Conservation (phyloP, 257 asterid species). For the Nemophila menziesii region DNA sequence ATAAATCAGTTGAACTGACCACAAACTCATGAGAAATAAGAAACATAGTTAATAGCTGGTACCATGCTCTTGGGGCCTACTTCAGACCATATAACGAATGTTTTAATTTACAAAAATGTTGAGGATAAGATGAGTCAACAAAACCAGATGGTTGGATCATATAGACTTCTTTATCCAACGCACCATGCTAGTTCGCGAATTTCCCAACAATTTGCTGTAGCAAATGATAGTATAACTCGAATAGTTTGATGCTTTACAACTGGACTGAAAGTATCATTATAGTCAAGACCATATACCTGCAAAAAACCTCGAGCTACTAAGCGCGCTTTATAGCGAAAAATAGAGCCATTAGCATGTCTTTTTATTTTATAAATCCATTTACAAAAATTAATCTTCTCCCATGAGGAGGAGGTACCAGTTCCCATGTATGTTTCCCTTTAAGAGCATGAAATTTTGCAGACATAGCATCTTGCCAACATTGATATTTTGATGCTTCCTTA, state of each 20-base stretch:
- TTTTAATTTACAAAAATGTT: no score
- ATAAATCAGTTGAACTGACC: background rate
- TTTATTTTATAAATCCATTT: background rate
- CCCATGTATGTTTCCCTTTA: no score
- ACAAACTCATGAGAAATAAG: background rate
- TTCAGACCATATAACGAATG: background rate
- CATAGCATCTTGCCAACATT: background rate
- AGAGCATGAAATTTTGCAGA: background rate
- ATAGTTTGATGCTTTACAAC: background rate
- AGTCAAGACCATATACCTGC: background rate
- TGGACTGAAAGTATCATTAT: background rate
- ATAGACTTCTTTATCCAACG: no score
- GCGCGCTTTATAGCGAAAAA: background rate
- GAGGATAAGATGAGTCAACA: no score
- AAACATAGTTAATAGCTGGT: background rate
- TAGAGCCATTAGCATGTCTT: background rate
- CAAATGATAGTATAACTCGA: no score
- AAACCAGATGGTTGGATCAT: no score
- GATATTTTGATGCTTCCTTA: background rate
- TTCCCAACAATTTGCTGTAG: no score
- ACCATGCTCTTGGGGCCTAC: conserved; percentile 1
- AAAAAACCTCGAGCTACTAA: background rate
- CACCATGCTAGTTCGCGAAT: no score
- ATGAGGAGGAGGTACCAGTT: background rate
- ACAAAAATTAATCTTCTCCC: background rate